phyloP scores from a whole-genome alignment of 2,329 filamentous ascomycete genomes.

The Xylariaceae sp. region DNA sequence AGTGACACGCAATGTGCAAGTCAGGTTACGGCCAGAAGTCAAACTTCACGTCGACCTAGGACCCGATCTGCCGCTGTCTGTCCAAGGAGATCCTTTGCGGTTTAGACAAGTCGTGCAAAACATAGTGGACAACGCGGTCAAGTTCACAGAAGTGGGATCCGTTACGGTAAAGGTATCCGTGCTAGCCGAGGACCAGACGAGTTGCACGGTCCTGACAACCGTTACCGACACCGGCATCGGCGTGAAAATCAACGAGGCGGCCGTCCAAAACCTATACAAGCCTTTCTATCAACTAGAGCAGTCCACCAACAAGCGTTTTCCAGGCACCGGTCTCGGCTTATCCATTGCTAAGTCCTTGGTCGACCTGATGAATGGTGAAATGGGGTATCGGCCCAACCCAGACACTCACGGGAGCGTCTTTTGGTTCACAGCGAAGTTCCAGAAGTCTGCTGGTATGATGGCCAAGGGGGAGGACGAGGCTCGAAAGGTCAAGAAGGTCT shows the following conservation, averaged over 20 bases:
- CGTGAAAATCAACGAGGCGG: slow-evolving; percentile 1
- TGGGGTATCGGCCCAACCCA: slow-evolving; percentile 8
- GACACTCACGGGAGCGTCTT: slow-evolving; percentile 4
- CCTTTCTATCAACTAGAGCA: slow-evolving; percentile 10
- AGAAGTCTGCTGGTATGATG: slow-evolving; percentile 1
- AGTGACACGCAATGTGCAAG: slow-evolving; percentile 7
- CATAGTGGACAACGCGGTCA: slow-evolving; percentile 10
- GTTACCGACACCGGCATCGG: slow-evolving; percentile 11
- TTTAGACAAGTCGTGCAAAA: slow-evolving; percentile 9
- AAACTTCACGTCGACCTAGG: slow-evolving; percentile 5
- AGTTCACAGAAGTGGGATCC: slow-evolving; percentile 9
- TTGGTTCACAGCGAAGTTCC: slow-evolving; percentile 10
- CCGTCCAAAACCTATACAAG: slow-evolving; percentile 5
- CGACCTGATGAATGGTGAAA: slow-evolving; percentile 7
- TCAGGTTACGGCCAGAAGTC: slow-evolving; percentile 9
- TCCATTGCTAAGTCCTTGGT: slow-evolving; percentile 10
- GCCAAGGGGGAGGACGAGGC: background rate
- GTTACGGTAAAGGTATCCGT: slow-evolving; percentile 3
- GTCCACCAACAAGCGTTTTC: slow-evolving; percentile 10
- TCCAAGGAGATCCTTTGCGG: slow-evolving; percentile 7
- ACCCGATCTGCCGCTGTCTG: background rate
- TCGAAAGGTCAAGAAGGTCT: background rate
- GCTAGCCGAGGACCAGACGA: slow-evolving; percentile 1
- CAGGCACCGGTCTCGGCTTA: slow-evolving; percentile 9
- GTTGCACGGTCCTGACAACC: slow-evolving; percentile 7